Evolutionary conservation across 2,329 filamentous ascomycete species (phyloP).

Genomic region (Passalora sequoiae): DNA sequence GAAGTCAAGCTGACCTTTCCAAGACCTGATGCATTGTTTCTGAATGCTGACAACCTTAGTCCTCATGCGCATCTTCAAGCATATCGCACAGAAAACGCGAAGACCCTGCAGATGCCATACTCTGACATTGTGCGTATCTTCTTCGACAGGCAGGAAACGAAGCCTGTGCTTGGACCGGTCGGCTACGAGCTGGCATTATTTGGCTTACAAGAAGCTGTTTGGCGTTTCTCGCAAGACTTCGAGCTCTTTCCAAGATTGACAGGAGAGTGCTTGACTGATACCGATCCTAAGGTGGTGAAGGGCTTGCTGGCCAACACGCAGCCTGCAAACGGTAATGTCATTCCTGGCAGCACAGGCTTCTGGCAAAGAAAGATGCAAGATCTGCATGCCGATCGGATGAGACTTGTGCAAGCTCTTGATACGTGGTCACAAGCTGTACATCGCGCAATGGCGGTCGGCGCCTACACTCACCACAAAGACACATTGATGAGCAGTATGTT

Average conservation of each 20-base stretch:
- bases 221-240: conserved; percentile 19
- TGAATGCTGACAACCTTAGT: conserved; percentile 6
- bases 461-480: conserved; percentile 10
- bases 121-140: conserved; percentile 18
- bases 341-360: conserved; percentile 2
- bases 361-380: conserved; percentile 5
- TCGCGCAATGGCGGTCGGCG: conserved; percentile 4
- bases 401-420: conserved; percentile 12
- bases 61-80: conserved; percentile 5
- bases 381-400: conserved; percentile 8
- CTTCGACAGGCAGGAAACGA: conserved; percentile 12
- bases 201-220: conserved; percentile 18
- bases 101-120: conserved; percentile 14
- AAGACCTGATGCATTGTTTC: conserved; percentile 10
- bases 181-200: conserved; percentile 16
- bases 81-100: conserved; percentile 9
- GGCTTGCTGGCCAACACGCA: conserved; percentile 1
- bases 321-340: not conserved
- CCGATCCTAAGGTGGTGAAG: not conserved
- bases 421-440: conserved; percentile 10
- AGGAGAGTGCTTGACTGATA: conserved; percentile 8
- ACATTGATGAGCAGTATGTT: conserved; percentile 15
- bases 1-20: conserved; percentile 18
- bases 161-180: conserved; percentile 14
- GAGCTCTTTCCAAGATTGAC: conserved; percentile 16